These are phyloP conservation scores for Nakazawaea sp. DNA, from an alignment of 805 yeast genomes.

Conservation along the genomic window DNA sequence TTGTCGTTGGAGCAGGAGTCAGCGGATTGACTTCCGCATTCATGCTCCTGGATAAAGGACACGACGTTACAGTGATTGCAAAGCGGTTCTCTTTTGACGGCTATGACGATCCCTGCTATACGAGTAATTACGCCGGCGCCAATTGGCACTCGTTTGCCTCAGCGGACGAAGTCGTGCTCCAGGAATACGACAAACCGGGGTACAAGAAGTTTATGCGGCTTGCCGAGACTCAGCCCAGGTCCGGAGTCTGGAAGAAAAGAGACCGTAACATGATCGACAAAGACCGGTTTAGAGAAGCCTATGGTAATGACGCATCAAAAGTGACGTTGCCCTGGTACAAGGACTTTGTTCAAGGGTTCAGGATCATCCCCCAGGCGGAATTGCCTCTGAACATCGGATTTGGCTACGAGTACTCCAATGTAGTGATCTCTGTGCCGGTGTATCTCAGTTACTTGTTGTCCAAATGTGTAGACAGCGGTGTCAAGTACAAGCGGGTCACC, in stretches of 20 bases:
- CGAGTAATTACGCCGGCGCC: slow-evolving; percentile 71
- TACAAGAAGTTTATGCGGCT: slow-evolving; percentile 38
- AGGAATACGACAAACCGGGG: slow-evolving; percentile 38
- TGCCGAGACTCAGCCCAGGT: slow-evolving; percentile 29
- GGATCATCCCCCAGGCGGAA: slow-evolving; percentile 21
- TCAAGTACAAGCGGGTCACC: slow-evolving; percentile 33
- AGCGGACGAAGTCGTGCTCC: slow-evolving; percentile 25
- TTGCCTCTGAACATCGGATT: slow-evolving; percentile 22
- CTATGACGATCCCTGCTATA: slow-evolving; percentile 23
- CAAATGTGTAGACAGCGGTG: slow-evolving; percentile 39
- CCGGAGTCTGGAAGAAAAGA: slow-evolving; percentile 28
- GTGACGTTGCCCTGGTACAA: slow-evolving; percentile 31
- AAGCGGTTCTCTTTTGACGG: slow-evolving; percentile 29
- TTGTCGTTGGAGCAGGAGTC: slow-evolving; percentile 54
- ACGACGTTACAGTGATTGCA: slow-evolving; percentile 41
- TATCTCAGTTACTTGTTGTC: slow-evolving; percentile 48
- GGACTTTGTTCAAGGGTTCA: slow-evolving; percentile 27
- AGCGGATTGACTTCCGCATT: slow-evolving; percentile 50
- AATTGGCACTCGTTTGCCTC: slow-evolving; percentile 60
- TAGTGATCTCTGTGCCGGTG: slow-evolving; percentile 51
- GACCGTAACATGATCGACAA: slow-evolving; percentile 15
- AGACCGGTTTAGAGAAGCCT: slow-evolving; percentile 18
- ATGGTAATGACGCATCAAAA: slow-evolving; percentile 15
- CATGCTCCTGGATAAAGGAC: slow-evolving; percentile 31
- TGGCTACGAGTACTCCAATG: slow-evolving; percentile 45